A percentile compares a stretch with the other conserved stretches of the same genome.
These are phyloP conservation scores for Silene latifolia DNA, from an alignment of 148 eudicot genomes.

Conservation along the genomic window DNA sequence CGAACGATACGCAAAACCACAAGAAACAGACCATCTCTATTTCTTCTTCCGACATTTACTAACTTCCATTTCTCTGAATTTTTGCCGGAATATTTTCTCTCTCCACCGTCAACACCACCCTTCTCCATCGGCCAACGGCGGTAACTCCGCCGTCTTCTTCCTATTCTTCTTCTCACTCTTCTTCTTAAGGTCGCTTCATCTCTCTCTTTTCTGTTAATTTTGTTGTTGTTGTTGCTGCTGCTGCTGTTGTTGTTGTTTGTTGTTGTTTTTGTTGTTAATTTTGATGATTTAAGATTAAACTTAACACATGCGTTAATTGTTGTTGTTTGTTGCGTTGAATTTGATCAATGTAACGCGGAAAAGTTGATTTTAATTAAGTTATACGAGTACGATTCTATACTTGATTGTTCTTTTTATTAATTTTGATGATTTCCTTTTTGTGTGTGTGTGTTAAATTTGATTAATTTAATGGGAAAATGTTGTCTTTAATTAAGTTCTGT, in stretches of 20 bases:
- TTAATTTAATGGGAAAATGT: not conserved
- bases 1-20: slow-evolving; percentile 1
- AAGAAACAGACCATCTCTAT: too few relatives aligned
- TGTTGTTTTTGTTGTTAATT: not conserved
- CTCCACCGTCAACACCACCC: not conserved
- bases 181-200: not conserved
- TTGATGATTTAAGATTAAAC: not conserved
- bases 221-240: too few relatives aligned
- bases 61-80: not conserved
- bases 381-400: too few relatives aligned
- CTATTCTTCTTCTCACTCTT: not conserved
- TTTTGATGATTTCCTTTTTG: too few relatives aligned
- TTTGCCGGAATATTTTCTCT: not conserved
- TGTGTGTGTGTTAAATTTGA: not conserved
- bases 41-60: not conserved
- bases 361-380: not conserved
- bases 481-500: not conserved
- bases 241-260: too few relatives aligned
- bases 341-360: not conserved
- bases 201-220: not conserved
- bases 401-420: too few relatives aligned
- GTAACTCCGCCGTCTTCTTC: not conserved
- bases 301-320: not conserved
- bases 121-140: not conserved
- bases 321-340: not conserved